Conservation (phyloP, 2,329 filamentous ascomycete species). For the Stagonosporopsis chrysanthemi region DNA sequence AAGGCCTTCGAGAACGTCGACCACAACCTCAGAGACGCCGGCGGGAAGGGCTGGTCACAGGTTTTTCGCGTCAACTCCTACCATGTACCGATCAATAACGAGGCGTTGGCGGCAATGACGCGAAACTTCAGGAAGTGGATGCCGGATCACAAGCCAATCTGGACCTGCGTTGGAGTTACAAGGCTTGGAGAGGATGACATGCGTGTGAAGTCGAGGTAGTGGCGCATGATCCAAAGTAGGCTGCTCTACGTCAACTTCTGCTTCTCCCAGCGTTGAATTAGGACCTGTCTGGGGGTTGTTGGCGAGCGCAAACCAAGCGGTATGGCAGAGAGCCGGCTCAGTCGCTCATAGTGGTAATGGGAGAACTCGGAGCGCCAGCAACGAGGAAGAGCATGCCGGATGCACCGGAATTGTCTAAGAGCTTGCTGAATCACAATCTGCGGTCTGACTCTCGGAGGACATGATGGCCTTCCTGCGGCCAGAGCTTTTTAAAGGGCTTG, state of each 20-base stretch:
- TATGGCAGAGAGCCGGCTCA: neutral
- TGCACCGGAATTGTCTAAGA: neutral
- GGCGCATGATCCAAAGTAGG: constrained; percentile 16
- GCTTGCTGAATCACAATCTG: neutral
- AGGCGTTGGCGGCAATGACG: constrained; percentile 28
- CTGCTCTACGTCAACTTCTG: no score
- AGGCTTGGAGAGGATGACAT: constrained; percentile 52
- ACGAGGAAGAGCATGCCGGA: neutral
- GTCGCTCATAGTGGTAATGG: neutral
- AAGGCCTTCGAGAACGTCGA: constrained; percentile 66
- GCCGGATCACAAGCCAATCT: constrained; percentile 34
- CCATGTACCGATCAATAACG: constrained; percentile 28
- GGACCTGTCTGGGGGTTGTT: neutral
- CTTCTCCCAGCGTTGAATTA: neutral
- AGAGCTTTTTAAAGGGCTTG: neutral
- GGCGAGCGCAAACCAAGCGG: neutral
- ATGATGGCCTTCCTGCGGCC: neutral
- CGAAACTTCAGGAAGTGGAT: constrained; percentile 36
- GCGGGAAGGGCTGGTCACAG: constrained; percentile 64
- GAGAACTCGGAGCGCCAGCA: no score
- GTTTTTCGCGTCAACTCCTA: constrained; percentile 52
- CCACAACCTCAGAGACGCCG: constrained; percentile 58
- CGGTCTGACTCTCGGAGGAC: neutral
- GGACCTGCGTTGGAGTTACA: constrained; percentile 32
- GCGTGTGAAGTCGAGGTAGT: constrained; percentile 35